A percentile compares a stretch with the other conserved stretches of the same genome.
Evolutionary conservation across 83 land plant species (phyloP).

Genomic region (Larix sibirica): DNA sequence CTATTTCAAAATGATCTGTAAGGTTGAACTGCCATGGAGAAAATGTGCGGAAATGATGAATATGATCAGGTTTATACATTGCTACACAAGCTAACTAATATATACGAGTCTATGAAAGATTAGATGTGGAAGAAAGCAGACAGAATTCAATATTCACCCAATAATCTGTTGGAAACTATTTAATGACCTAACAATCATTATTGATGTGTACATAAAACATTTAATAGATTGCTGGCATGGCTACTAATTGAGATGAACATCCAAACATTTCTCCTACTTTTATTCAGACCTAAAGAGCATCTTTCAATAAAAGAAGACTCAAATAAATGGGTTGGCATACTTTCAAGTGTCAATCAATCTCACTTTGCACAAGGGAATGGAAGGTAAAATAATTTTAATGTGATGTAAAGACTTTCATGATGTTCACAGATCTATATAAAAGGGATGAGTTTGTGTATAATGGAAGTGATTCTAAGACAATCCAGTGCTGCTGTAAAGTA

Average conservation of each 20-base stretch:
- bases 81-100: not conserved
- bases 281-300: not conserved
- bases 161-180: not conserved
- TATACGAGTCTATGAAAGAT: not conserved
- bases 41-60: not conserved
- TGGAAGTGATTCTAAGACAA: not conserved
- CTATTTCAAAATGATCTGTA: not conserved
- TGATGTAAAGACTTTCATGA: not conserved
- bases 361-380: not conserved
- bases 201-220: not conserved
- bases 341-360: not conserved
- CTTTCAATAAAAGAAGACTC: not conserved
- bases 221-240: not conserved
- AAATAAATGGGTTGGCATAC: not conserved
- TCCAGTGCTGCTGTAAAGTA: not conserved
- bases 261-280: not conserved
- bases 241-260: not conserved
- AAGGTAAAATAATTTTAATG: not conserved
- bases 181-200: not conserved
- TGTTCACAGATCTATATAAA: not conserved
- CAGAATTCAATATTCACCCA: not conserved
- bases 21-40: not conserved
- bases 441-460: not conserved
- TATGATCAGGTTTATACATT: not conserved
- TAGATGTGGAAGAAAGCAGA: not conserved